Conservation (phyloP, 2,329 filamentous ascomycete species). For the Diplodia scrobiculata region DNA sequence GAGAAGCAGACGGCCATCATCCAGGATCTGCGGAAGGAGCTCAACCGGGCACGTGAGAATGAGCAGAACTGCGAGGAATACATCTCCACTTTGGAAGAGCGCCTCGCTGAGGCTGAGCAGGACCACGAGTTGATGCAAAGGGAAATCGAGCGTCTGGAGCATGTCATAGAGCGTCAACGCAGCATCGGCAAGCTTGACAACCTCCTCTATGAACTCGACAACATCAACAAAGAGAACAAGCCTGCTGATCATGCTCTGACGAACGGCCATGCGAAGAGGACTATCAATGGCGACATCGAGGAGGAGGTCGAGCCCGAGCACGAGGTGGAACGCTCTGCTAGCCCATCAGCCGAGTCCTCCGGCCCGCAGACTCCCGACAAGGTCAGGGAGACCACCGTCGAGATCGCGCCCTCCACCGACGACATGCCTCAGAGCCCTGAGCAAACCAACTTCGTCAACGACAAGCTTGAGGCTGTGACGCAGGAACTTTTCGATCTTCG, state of each 20-base stretch:
- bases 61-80: slow-evolving; percentile 92
- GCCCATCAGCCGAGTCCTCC: not conserved
- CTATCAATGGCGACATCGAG: slow-evolving; percentile 41
- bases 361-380: not conserved
- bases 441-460: slow-evolving; percentile 81
- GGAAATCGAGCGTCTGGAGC: slow-evolving; percentile 89
- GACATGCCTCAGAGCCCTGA: slow-evolving; percentile 68
- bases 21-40: slow-evolving; percentile 84
- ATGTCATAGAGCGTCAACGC: slow-evolving; percentile 91
- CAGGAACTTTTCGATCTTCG: slow-evolving; percentile 89
- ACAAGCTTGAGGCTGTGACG: slow-evolving; percentile 88
- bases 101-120: slow-evolving; percentile 91
- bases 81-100: slow-evolving; percentile 93
- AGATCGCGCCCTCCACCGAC: slow-evolving; percentile 33
- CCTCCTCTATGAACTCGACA: slow-evolving; percentile 85
- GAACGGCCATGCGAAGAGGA: slow-evolving; percentile 38
- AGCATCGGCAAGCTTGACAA: slow-evolving; percentile 94
- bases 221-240: slow-evolving; percentile 48
- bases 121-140: slow-evolving; percentile 96
- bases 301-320: slow-evolving; percentile 30
- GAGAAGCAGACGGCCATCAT: slow-evolving; percentile 89
- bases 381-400: slow-evolving; percentile 14
- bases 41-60: slow-evolving; percentile 82
- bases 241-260: slow-evolving; percentile 10
- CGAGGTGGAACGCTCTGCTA: slow-evolving; percentile 22